These are phyloP conservation scores for Fusarium sp. DNA, from an alignment of 2,329 filamentous ascomycete species.

Conservation along the genomic window DNA sequence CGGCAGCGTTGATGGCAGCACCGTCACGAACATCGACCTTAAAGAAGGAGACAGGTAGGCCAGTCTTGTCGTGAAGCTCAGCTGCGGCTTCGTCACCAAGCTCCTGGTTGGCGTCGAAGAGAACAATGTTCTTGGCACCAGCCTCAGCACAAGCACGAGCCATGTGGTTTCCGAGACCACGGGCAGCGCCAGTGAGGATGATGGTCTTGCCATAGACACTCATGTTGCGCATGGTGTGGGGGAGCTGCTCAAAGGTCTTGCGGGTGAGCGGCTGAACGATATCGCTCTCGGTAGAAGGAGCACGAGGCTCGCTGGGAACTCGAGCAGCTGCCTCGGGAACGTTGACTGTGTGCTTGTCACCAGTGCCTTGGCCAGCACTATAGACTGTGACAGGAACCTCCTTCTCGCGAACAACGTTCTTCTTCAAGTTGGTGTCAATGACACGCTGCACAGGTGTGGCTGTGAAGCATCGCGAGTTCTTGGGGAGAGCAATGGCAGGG, in stretches of 20 bases:
- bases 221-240: slow-evolving; percentile 74
- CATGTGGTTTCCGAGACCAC: slow-evolving; percentile 82
- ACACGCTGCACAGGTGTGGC: slow-evolving; percentile 44
- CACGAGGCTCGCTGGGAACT: slow-evolving; percentile 52
- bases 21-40: slow-evolving; percentile 80
- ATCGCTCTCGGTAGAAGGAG: slow-evolving; percentile 54
- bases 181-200: slow-evolving; percentile 77
- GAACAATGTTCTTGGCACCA: slow-evolving; percentile 75
- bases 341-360: slow-evolving; percentile 64
- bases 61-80: slow-evolving; percentile 75
- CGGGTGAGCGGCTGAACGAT: slow-evolving; percentile 60
- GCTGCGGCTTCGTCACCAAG: slow-evolving; percentile 74
- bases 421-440: slow-evolving; percentile 54
- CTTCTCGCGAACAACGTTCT: slow-evolving; percentile 63
- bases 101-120: slow-evolving; percentile 80
- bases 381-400: slow-evolving; percentile 66
- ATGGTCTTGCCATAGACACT: slow-evolving; percentile 75
- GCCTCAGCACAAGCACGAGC: slow-evolving; percentile 79
- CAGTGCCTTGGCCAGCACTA: slow-evolving; percentile 52
- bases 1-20: slow-evolving; percentile 72
- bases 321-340: slow-evolving; percentile 55
- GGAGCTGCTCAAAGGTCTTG: slow-evolving; percentile 63
- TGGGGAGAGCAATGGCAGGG: slow-evolving; percentile 40
- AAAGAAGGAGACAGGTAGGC: slow-evolving; percentile 77
- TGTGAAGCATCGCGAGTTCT: slow-evolving; percentile 46